Evolutionary conservation across 2,329 filamentous ascomycete genomes (phyloP).

Genomic region (Apiospora sp.): DNA sequence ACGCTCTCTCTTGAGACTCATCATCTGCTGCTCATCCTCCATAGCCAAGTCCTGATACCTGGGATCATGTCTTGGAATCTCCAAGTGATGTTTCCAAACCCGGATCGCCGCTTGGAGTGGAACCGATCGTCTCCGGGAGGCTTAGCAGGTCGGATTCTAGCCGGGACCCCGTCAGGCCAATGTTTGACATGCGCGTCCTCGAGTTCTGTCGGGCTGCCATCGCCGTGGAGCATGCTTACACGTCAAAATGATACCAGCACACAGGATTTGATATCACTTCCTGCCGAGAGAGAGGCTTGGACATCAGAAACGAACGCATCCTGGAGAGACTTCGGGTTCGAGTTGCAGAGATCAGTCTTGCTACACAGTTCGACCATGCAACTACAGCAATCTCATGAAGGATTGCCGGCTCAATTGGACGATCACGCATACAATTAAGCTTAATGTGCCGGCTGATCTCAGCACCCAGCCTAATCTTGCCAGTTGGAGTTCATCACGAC

Average conservation of each 20-base stretch:
- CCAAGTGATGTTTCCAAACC: slow-evolving; percentile 14
- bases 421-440: slow-evolving; percentile 1
- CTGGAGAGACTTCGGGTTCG: background rate
- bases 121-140: slow-evolving; percentile 16
- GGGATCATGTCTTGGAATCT: background rate
- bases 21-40: background rate
- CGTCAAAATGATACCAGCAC: background rate
- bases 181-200: slow-evolving; percentile 2
- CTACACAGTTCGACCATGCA: background rate
- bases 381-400: background rate
- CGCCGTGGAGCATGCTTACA: slow-evolving; percentile 14
- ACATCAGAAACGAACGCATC: background rate
- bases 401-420: background rate
- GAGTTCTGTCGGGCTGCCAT: background rate
- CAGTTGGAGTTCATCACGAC: background rate
- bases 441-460: slow-evolving; percentile 10
- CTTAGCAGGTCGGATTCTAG: background rate
- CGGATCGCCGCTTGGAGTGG: slow-evolving; percentile 15
- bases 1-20: background rate
- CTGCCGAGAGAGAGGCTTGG: background rate
- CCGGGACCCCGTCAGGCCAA: background rate
- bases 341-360: background rate
- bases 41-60: background rate
- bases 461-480: background rate
- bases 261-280: background rate